These are phyloP conservation scores for Pleodorina starrii DNA, from an alignment of 139 green algal genomes.

Conservation along the genomic window DNA sequence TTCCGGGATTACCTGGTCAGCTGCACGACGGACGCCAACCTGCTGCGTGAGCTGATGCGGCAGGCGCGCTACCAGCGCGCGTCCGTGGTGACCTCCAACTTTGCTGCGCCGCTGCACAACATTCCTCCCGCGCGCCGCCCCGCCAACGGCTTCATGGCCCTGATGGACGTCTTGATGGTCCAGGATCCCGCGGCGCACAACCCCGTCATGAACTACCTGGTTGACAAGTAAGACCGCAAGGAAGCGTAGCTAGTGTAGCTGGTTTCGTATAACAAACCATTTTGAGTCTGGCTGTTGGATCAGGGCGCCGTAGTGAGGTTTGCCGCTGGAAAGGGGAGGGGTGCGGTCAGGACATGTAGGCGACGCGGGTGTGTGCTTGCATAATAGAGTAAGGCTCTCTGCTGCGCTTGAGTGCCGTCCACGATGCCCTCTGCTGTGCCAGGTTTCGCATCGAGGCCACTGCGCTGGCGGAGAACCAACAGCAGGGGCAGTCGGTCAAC, in stretches of 20 bases:
- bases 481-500: neutral
- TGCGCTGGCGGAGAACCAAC: conserved; percentile 31
- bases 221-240: conserved; percentile 52
- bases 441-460: conserved; percentile 23
- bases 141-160: conserved; percentile 6
- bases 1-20: conserved; percentile 52
- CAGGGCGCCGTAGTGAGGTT: too few relatives aligned
- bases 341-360: too few relatives aligned
- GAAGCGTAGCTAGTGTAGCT: too few relatives aligned
- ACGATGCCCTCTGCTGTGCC: too few relatives aligned
- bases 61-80: neutral
- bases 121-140: neutral
- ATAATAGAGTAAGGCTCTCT: too few relatives aligned
- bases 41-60: conserved; percentile 15
- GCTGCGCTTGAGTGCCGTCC: too few relatives aligned
- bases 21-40: conserved; percentile 31
- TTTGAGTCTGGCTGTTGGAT: too few relatives aligned
- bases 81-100: conserved; percentile 14
- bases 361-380: too few relatives aligned
- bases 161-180: conserved; percentile 49
- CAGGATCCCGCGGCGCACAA: conserved; percentile 6
- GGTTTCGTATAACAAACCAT: too few relatives aligned
- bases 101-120: conserved; percentile 34
- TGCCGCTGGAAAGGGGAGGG: too few relatives aligned
- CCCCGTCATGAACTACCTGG: conserved; percentile 57